Evolutionary conservation across 2,329 filamentous ascomycete species (phyloP).

Genomic region (Neopestalotiopsis rosae): DNA sequence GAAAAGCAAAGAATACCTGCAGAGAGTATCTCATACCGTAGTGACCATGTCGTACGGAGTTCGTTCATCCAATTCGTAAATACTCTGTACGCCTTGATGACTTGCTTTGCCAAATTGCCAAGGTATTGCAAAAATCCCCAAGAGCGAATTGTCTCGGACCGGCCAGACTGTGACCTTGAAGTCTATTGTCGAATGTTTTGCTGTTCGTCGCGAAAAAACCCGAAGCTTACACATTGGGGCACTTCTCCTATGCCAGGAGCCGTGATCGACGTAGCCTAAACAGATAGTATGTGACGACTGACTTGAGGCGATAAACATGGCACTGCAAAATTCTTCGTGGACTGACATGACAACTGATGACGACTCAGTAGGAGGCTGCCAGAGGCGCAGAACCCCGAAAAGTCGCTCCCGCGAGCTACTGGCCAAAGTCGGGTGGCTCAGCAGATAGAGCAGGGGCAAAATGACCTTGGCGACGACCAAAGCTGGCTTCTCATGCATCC

Average conservation of each 20-base stretch:
- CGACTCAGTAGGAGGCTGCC: background rate
- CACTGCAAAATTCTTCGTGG: background rate
- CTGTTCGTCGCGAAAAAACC: background rate
- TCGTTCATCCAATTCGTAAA: background rate
- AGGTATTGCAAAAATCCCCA: background rate
- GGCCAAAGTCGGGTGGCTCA: constrained; percentile 1
- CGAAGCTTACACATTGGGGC: background rate
- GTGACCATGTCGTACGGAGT: background rate
- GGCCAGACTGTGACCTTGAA: background rate
- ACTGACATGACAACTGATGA: background rate
- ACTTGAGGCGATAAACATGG: background rate
- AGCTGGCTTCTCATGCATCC: background rate
- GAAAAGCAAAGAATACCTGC: background rate
- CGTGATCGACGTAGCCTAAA: background rate
- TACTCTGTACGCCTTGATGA: background rate
- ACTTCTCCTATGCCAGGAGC: background rate
- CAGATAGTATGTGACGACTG: background rate
- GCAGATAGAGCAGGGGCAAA: background rate
- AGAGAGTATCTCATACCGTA: background rate
- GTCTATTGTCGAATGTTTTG: background rate
- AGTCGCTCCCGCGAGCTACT: background rate
- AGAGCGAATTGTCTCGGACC: background rate
- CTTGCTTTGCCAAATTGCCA: background rate
- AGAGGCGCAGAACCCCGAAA: background rate
- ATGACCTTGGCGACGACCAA: background rate